Conservation (phyloP, 352 stramenopile genomes). For the Phytophthora foliorum region DNA sequence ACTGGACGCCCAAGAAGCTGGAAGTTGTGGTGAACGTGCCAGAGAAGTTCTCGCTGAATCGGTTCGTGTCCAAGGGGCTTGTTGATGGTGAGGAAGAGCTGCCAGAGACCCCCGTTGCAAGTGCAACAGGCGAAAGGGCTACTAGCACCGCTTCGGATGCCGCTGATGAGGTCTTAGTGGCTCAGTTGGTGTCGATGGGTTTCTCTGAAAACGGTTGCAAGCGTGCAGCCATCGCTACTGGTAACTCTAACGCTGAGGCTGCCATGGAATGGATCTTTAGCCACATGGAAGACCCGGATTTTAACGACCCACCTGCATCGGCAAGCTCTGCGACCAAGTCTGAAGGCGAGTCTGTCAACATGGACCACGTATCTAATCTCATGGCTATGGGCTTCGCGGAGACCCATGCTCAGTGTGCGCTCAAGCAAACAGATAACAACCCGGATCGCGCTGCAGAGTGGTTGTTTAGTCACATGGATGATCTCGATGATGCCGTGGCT, state of each 20-base stretch:
- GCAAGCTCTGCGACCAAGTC: conserved; percentile 13
- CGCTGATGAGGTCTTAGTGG: conserved; percentile 92
- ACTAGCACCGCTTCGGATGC: conserved; percentile 40
- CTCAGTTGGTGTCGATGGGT: conserved; percentile 98
- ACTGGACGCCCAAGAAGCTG: conserved; percentile 98
- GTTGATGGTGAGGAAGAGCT: conserved; percentile 90
- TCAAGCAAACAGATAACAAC: conserved; percentile 93
- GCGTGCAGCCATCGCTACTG: conserved; percentile 93
- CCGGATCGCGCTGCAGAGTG: conserved; percentile 97
- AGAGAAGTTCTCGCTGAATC: conserved; percentile 82
- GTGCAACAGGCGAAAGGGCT: conserved; percentile 14
- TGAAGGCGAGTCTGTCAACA: conserved; percentile 76
- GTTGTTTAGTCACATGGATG: conserved; percentile 98
- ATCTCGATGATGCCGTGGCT: conserved; percentile 94
- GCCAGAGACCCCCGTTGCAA: conserved; percentile 59
- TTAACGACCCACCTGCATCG: conserved; percentile 93
- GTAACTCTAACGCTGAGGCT: conserved; percentile 92
- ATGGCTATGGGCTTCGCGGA: conserved; percentile 92
- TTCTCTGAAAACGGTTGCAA: conserved; percentile 99
- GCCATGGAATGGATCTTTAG: conserved; percentile 99
- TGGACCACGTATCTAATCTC: conserved; percentile 69
- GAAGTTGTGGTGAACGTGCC: conserved; percentile 97
- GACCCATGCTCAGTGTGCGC: conserved; percentile 92
- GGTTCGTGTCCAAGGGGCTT: conserved; percentile 90
- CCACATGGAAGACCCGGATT: conserved; percentile 98